Evolutionary conservation across 1,284 basidiomycete species (phyloP).

Genomic region (Trichosporon ovoides): DNA sequence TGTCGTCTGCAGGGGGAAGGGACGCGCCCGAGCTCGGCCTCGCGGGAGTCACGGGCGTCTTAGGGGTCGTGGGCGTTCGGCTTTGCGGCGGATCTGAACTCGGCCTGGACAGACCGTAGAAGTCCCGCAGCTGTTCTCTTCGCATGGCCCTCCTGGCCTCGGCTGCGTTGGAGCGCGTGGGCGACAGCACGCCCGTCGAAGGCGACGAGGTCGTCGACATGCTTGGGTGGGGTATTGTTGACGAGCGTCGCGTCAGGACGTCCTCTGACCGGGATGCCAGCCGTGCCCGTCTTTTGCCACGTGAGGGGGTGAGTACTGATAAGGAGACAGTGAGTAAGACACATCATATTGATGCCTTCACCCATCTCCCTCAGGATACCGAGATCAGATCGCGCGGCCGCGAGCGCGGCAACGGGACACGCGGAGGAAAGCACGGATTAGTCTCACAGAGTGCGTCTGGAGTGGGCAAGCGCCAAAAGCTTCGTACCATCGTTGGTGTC

Average conservation of each 20-base stretch:
- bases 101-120: conserved; percentile 32
- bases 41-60: neutral
- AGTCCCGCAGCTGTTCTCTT: conserved; percentile 40
- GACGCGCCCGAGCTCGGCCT: neutral
- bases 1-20: neutral
- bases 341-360: neutral
- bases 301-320: neutral
- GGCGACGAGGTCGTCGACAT: conserved; percentile 6
- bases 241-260: neutral
- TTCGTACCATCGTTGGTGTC: too few species aligned
- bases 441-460: too few species aligned
- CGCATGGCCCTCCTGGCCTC: conserved; percentile 32
- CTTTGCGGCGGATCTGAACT: neutral
- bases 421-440: too few species aligned
- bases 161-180: conserved; percentile 6
- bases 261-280: neutral
- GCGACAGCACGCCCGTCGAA: conserved; percentile 12
- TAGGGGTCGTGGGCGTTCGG: conserved; percentile 1
- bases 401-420: too few species aligned
- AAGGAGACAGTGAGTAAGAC: neutral
- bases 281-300: neutral
- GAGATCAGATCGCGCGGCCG: too few species aligned
- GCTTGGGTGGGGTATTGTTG: neutral
- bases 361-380: too few species aligned
- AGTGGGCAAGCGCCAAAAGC: too few species aligned